phyloP scores from a whole-genome alignment of 2,329 filamentous ascomycete species.

The Colletotrichum viniferum region DNA sequence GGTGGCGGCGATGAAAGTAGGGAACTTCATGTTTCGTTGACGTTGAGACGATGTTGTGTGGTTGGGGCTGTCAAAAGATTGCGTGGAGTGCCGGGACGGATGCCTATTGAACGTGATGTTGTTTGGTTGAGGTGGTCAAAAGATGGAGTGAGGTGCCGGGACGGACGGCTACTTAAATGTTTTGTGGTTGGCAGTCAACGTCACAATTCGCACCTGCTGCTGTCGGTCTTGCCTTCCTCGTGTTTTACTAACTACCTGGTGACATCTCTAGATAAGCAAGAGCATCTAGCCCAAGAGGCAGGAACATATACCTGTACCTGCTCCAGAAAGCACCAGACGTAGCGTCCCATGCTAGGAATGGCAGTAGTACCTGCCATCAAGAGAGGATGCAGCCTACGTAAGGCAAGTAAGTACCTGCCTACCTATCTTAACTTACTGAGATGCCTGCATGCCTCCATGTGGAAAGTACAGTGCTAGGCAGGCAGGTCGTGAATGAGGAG shows the following conservation, averaged over 20 bases:
- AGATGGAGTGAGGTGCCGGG: not conserved
- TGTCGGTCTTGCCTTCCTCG: accelerated
- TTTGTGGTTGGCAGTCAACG: not conserved
- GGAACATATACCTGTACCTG: not conserved
- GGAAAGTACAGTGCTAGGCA: not conserved
- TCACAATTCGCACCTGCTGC: not conserved
- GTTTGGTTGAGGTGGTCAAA: not conserved
- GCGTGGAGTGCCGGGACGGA: not conserved
- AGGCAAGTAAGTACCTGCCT: not conserved
- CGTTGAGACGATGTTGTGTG: not conserved
- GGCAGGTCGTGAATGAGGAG: not conserved
- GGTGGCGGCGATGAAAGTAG: not conserved
- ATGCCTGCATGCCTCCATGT: not conserved
- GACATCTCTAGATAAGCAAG: not conserved
- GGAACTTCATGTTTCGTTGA: not conserved
- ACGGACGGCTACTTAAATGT: not conserved
- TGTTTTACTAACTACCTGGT: accelerated
- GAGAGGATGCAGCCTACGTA: accelerated
- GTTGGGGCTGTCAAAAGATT: not conserved
- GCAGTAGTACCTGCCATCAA: not conserved
- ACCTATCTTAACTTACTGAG: not conserved
- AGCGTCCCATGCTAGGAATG: no score
- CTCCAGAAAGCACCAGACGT: no score
- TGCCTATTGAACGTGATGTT: not conserved
- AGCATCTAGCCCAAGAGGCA: not conserved